Evolutionary conservation across 2,329 filamentous ascomycete genomes (phyloP).

Genomic region (Balansia obtecta): DNA sequence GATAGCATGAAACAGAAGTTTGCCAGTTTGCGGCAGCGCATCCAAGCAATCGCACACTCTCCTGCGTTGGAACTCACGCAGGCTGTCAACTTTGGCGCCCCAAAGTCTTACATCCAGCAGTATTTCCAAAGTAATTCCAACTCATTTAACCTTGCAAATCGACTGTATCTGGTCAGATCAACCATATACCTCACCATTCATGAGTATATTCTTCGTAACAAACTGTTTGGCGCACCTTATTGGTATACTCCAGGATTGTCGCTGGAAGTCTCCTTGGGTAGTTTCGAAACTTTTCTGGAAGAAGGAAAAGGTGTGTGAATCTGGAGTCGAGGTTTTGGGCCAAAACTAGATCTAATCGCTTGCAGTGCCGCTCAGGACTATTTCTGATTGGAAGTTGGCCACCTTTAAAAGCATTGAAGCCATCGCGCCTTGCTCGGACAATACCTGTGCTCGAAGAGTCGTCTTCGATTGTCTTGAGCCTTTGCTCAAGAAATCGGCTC

Average conservation of each 20-base stretch:
- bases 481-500: neutral
- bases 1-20: neutral
- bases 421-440: neutral
- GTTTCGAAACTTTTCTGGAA: neutral
- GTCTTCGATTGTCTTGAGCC: neutral
- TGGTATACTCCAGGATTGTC: neutral
- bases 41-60: neutral
- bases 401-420: neutral
- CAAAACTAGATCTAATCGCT: neutral
- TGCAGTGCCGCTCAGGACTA: neutral
- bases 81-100: neutral
- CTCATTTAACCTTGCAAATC: neutral
- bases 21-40: neutral
- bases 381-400: neutral
- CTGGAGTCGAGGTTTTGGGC: neutral
- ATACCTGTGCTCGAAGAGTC: rapidly evolving
- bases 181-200: neutral
- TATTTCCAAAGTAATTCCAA: neutral
- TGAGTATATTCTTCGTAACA: neutral
- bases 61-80: neutral
- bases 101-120: neutral
- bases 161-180: neutral
- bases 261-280: neutral
- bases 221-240: neutral
- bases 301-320: neutral